Conservation (phyloP, 2,329 filamentous ascomycete species). For the Diaporthe vaccinii region DNA sequence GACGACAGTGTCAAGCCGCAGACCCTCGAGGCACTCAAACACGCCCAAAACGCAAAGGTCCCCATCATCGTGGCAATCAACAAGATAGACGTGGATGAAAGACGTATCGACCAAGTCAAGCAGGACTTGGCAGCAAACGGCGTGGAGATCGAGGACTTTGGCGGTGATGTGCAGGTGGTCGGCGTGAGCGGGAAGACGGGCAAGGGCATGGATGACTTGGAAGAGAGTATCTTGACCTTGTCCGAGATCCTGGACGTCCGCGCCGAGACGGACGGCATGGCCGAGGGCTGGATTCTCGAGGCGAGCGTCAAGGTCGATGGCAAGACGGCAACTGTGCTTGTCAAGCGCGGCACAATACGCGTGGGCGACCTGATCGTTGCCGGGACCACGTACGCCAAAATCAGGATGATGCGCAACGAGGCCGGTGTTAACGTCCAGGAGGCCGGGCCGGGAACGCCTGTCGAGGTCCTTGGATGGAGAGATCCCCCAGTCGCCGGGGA, state of each 20-base stretch:
- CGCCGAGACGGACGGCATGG: slow-evolving; percentile 80
- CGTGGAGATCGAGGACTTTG: slow-evolving; percentile 93
- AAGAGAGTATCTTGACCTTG: slow-evolving; percentile 89
- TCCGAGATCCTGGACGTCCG: slow-evolving; percentile 93
- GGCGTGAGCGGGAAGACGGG: slow-evolving; percentile 95
- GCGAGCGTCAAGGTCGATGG: slow-evolving; percentile 88
- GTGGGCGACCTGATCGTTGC: slow-evolving; percentile 88
- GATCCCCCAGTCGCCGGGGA: slow-evolving; percentile 86
- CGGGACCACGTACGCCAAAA: slow-evolving; percentile 87
- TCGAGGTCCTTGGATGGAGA: slow-evolving; percentile 96
- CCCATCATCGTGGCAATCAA: slow-evolving; percentile 98
- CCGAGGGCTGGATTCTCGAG: slow-evolving; percentile 95
- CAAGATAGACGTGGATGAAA: slow-evolving; percentile 85
- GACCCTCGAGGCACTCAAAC: slow-evolving; percentile 95
- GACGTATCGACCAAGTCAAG: slow-evolving; percentile 87
- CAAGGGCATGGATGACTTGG: slow-evolving; percentile 88
- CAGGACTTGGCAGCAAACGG: slow-evolving; percentile 85
- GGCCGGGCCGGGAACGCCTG: slow-evolving; percentile 88
- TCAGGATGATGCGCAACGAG: slow-evolving; percentile 89
- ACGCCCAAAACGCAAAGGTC: slow-evolving; percentile 87
- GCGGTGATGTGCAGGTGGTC: slow-evolving; percentile 93
- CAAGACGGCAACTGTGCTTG: slow-evolving; percentile 88
- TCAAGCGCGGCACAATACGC: slow-evolving; percentile 87
- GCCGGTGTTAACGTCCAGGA: slow-evolving; percentile 78
- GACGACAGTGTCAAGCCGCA: slow-evolving; percentile 99